Conservation (phyloP, 371 early-diverging fungal genomes). For the Zancudomyces culisetae region DNA sequence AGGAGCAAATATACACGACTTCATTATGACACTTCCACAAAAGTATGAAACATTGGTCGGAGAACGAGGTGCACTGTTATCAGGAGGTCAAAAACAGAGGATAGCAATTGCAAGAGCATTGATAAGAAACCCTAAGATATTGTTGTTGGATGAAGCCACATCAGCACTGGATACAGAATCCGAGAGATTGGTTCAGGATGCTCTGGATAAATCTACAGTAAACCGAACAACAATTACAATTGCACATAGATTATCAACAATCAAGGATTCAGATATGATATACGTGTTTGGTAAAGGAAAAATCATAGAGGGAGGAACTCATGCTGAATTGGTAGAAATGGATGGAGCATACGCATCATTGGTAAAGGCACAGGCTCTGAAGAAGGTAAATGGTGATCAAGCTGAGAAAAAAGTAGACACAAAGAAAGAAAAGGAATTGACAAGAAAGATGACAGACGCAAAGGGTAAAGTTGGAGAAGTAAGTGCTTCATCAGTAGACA, state of each 20-base stretch:
- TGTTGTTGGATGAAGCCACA: slow-evolving; percentile 94
- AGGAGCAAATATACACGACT: slow-evolving; percentile 44
- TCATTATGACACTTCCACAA: slow-evolving; percentile 46
- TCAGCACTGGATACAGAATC: slow-evolving; percentile 79
- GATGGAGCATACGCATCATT: slow-evolving; percentile 16
- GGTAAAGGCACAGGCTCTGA: slow-evolving; percentile 20
- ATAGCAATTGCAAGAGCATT: slow-evolving; percentile 77
- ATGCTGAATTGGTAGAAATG: slow-evolving; percentile 40
- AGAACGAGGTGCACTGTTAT: slow-evolving; percentile 60
- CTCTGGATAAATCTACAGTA: slow-evolving; percentile 57
- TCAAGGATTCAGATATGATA: slow-evolving; percentile 58
- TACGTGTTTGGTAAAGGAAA: slow-evolving; percentile 56
- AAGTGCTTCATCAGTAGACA: too few relatives aligned
- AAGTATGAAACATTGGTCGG: slow-evolving; percentile 66
- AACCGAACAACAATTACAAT: slow-evolving; percentile 81
- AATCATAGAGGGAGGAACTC: slow-evolving; percentile 50
- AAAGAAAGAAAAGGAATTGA: too few relatives aligned
- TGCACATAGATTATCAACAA: slow-evolving; percentile 72
- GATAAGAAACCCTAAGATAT: slow-evolving; percentile 63
- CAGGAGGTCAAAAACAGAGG: slow-evolving; percentile 76
- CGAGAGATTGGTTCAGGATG: slow-evolving; percentile 81
- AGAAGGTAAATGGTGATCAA: too few relatives aligned
- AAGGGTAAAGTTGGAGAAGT: too few relatives aligned
- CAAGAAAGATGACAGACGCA: too few relatives aligned
- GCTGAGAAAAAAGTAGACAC: too few relatives aligned